phyloP scores from a whole-genome alignment of 2,329 filamentous ascomycete species.

The Colletotrichum paranaense region DNA sequence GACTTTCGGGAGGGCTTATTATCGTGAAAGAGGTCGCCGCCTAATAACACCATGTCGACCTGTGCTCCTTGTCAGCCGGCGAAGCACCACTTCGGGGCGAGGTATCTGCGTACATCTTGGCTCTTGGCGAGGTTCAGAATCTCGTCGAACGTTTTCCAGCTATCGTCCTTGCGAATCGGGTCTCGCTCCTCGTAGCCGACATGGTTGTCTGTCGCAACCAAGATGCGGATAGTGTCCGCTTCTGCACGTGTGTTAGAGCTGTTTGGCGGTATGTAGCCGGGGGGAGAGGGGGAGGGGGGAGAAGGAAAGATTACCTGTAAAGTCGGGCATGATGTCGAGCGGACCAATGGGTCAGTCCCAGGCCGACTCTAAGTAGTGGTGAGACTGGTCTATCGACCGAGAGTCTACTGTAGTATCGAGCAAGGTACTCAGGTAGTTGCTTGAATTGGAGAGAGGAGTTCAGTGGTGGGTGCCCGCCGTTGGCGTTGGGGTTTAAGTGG shows the following conservation, averaged over 20 bases:
- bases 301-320: conserved; percentile 22
- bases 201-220: conserved; percentile 96
- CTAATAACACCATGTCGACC: conserved; percentile 96
- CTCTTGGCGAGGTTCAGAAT: conserved; percentile 89
- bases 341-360: neutral
- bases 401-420: neutral
- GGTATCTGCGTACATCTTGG: conserved; percentile 70
- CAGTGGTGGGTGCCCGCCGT: neutral
- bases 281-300: neutral
- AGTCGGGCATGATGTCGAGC: conserved; percentile 20
- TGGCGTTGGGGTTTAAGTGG: conserved; percentile 1
- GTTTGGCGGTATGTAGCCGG: neutral
- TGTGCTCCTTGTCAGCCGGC: conserved; percentile 41
- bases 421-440: neutral
- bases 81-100: neutral
- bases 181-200: conserved; percentile 96
- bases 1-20: conserved; percentile 97
- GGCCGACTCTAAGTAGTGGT: neutral
- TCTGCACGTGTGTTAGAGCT: conserved; percentile 46
- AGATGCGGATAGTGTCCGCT: conserved; percentile 90
- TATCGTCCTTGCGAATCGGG: conserved; percentile 93
- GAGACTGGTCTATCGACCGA: neutral
- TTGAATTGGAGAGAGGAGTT: neutral
- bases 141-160: conserved; percentile 96
- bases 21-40: conserved; percentile 96